Percentiles rank a stretch among this genome's conserved stretches.
These are phyloP conservation scores for Cyberlindnera japonica DNA, from an alignment of 805 yeast genomes.

Conservation along the genomic window DNA sequence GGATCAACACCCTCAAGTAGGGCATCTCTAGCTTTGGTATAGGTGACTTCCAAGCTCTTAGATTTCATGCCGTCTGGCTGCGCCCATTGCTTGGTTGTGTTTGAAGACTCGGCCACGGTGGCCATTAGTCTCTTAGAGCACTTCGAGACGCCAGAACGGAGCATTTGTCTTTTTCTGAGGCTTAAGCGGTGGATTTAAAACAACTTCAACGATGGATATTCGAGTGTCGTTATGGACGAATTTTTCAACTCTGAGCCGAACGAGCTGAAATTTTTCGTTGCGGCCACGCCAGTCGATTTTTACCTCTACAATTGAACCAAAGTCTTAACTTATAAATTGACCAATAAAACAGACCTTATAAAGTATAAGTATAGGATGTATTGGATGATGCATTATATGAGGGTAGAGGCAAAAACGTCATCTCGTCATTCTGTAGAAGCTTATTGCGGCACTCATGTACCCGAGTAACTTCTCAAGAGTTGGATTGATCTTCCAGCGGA, in stretches of 20 bases:
- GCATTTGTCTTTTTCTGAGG: slow-evolving; percentile 7
- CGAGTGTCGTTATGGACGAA: no score
- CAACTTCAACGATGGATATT: no score
- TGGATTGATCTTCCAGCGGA: slow-evolving; percentile 14
- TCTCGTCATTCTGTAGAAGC: slow-evolving; percentile 18
- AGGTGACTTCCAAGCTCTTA: slow-evolving; percentile 24
- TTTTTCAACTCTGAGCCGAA: slow-evolving; percentile 3
- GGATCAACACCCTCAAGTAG: slow-evolving; percentile 33
- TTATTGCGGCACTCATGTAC: slow-evolving; percentile 13
- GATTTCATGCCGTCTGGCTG: neutral
- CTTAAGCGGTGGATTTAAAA: neutral
- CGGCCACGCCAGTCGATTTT: no score
- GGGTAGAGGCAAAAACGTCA: slow-evolving; percentile 16
- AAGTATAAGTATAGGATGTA: no score
- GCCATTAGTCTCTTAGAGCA: slow-evolving; percentile 11
- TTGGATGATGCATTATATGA: no score
- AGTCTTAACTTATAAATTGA: no score
- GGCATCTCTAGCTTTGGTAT: slow-evolving; percentile 24
- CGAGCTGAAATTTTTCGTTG: neutral
- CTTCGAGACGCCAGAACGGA: slow-evolving; percentile 12
- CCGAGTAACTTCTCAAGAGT: slow-evolving; percentile 17
- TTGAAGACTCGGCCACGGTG: slow-evolving; percentile 5
- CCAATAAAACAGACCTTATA: no score
- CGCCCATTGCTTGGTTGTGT: slow-evolving; percentile 15
- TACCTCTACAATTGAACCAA: no score